These are phyloP conservation scores for Globisporangium iwayamae DNA, from an alignment of 352 stramenopile genomes.

Conservation along the genomic window DNA sequence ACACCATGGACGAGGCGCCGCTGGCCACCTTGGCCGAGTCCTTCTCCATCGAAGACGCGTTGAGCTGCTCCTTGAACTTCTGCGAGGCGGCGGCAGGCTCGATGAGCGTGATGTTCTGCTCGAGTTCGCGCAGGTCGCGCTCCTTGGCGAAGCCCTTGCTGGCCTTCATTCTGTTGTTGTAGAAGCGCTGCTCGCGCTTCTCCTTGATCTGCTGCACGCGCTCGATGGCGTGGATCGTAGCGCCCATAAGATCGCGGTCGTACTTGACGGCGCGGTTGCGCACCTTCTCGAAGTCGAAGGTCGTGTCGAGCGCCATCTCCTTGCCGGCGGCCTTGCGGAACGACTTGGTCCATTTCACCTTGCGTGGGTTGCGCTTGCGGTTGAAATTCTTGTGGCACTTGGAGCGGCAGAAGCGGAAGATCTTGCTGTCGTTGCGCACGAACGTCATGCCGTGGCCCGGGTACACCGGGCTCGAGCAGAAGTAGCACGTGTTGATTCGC, in stretches of 20 bases:
- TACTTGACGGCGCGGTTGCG: slow-evolving; percentile 99
- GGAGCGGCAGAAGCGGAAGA: slow-evolving; percentile 99
- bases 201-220: slow-evolving; percentile 97
- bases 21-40: slow-evolving; percentile 52
- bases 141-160: slow-evolving; percentile 77
- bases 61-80: slow-evolving; percentile 66
- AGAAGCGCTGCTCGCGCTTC: slow-evolving; percentile 95
- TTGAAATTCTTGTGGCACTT: slow-evolving; percentile 99
- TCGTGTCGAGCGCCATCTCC: slow-evolving; percentile 99
- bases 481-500: slow-evolving; percentile 99
- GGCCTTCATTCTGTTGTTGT: slow-evolving; percentile 96
- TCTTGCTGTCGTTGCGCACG: slow-evolving; percentile 99
- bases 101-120: slow-evolving; percentile 86
- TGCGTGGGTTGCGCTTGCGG: slow-evolving; percentile 99
- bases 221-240: slow-evolving; percentile 98
- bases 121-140: slow-evolving; percentile 76
- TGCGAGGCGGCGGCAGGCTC: slow-evolving; percentile 49
- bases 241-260: slow-evolving; percentile 98
- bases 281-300: slow-evolving; percentile 99
- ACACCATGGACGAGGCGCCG: slow-evolving; percentile 70
- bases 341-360: slow-evolving; percentile 99
- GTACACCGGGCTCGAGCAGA: slow-evolving; percentile 99
- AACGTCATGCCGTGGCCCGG: slow-evolving; percentile 99
- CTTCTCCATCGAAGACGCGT: slow-evolving; percentile 57
- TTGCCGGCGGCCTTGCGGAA: slow-evolving; percentile 98